These are phyloP conservation scores for Neonectria faginata DNA, from an alignment of 2,329 filamentous ascomycete species.

Conservation along the genomic window DNA sequence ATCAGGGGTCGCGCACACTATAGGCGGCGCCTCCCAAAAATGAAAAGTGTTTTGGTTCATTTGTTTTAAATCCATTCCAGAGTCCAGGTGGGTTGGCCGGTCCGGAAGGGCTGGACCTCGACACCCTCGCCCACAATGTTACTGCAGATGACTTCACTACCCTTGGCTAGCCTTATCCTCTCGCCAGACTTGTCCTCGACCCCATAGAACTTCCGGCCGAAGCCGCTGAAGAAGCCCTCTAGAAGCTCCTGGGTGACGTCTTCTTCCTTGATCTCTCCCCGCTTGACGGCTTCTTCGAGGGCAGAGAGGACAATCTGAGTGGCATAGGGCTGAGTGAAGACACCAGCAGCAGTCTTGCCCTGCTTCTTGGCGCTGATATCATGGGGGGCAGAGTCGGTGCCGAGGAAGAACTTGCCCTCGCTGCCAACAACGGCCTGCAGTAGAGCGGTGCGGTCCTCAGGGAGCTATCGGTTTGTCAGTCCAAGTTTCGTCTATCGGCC, in stretches of 20 bases:
- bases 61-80: conserved; percentile 3
- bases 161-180: conserved; percentile 3
- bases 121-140: conserved; percentile 3
- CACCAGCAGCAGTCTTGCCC: conserved; percentile 74
- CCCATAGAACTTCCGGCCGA: conserved; percentile 64
- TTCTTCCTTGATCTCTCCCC: conserved; percentile 61
- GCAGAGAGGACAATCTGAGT: conserved; percentile 71
- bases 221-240: conserved; percentile 64
- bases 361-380: conserved; percentile 68
- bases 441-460: conserved; percentile 78
- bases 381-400: conserved; percentile 75
- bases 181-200: conserved; percentile 4
- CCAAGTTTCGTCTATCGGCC: not conserved
- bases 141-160: not conserved
- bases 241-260: conserved; percentile 68
- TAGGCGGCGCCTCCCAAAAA: conserved; percentile 13
- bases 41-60: conserved; percentile 6
- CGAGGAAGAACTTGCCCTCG: conserved; percentile 77
- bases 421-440: conserved; percentile 71
- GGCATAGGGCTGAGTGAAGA: conserved; percentile 82
- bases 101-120: conserved; percentile 7
- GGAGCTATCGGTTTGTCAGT: conserved; percentile 60
- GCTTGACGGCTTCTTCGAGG: conserved; percentile 70
- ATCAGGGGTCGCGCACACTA: conserved; percentile 22
- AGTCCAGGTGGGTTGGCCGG: conserved; percentile 5